Base-by-base conservation (phyloP, 2,329 filamentous ascomycete species). In the Cladorrhinum sp. region DNA sequence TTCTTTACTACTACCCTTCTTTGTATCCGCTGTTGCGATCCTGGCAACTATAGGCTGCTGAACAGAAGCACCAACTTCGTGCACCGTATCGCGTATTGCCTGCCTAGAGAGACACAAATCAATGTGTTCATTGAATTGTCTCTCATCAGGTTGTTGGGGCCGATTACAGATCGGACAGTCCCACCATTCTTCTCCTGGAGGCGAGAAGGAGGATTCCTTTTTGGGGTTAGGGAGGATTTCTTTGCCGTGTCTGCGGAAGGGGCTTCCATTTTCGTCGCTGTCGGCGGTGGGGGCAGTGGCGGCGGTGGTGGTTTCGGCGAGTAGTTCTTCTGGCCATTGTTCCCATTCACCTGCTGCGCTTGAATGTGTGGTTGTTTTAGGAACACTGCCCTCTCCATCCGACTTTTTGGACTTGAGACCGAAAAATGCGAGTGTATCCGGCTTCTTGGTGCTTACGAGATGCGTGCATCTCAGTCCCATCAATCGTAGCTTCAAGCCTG, bases 381-480 rank as follows among this genome's bases (percentile, higher is more conserved):
- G 20, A n/a, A n/a, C n/a, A n/a, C n/a, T n/a, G n/a, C n/a, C n/a
- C 16, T 18, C 22, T 6, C 4, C 27, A 32, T 62, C 65, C 2
- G 62, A 58, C 49, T 64, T 69, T 6, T 72, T 71, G 12, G 75
- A 73, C 58, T 77, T 81, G 57, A 86, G 76, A 0, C 92, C 91
- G 65, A 97, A 96, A 75, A 97, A 96, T 0, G 85, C 79, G 71
- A 88, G 85, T 0, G 91, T 82, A 16, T 91, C 89, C 0, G 84
- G 84, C 70, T 91, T 96, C 74, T 92, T 96, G 24, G 88, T 93
- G 72, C 87, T 95, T 36, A 96, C 83, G 0, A 99, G 81, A 70
- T 96, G 87, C 0, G 93, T 97, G 69, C 92, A 93, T 29, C 95
- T 82, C 32, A 99, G 76, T 0, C 95, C 95, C 86, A 99, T 91